Percentiles rank a stretch among this genome's conserved stretches.
Conservation (phyloP, 805 yeast genomes). For the Ogataea methylovora region DNA sequence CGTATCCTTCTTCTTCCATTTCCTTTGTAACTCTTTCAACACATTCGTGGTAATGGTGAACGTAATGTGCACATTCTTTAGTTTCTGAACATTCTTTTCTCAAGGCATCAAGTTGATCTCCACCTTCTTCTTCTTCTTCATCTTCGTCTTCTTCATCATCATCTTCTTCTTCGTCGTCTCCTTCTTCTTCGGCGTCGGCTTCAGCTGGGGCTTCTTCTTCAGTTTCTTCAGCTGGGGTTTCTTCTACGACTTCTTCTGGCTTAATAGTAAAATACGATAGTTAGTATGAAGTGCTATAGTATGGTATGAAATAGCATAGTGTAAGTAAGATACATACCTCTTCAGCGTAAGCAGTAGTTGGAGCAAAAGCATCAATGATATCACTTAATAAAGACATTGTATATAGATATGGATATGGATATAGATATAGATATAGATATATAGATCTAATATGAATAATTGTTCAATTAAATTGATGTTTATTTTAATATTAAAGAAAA, state of each 20-base stretch:
- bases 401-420: neutral
- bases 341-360: constrained; percentile 80
- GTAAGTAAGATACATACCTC: constrained; percentile 29
- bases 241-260: neutral
- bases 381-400: constrained; percentile 48
- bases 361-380: constrained; percentile 71
- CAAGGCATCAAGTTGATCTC: constrained; percentile 58
- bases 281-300: constrained; percentile 2
- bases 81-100: constrained; percentile 65
- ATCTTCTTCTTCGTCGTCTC: constrained; percentile 29
- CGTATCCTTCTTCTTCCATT: constrained; percentile 80
- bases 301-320: no score
- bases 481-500: no score
- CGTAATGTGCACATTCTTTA: constrained; percentile 59
- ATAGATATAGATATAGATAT: neutral
- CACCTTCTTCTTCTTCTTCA: constrained; percentile 50
- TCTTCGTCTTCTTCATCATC: constrained; percentile 33
- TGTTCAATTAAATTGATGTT: no score
- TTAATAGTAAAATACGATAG: neutral
- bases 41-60: constrained; percentile 92
- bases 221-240: constrained; percentile 56
- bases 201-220: constrained; percentile 45
- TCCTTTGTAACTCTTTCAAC: constrained; percentile 89
- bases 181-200: constrained; percentile 33
- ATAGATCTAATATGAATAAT: no score